These are phyloP conservation scores for Earliella scabrosa DNA, from an alignment of 1,284 basidiomycete genomes.

Conservation along the genomic window DNA sequence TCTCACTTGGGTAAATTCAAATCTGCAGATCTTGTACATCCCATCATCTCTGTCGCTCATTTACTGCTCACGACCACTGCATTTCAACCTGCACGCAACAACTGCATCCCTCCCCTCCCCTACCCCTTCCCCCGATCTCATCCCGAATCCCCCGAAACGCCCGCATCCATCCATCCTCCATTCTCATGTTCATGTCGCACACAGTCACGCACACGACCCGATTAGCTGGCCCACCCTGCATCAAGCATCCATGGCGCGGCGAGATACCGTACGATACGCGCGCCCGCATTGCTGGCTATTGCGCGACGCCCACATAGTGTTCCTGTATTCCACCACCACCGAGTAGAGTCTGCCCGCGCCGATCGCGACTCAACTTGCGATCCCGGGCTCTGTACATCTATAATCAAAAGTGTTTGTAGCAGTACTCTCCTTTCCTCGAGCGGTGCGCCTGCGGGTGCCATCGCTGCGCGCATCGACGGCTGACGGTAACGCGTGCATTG, in stretches of 20 bases:
- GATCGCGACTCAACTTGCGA: slow-evolving; percentile 37
- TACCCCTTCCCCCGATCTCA: slow-evolving; percentile 15
- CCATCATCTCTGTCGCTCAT: slow-evolving; percentile 13
- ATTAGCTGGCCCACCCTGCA: slow-evolving; percentile 12
- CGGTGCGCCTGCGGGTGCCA: too few relatives aligned
- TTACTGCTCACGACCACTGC: slow-evolving; percentile 23
- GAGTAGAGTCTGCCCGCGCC: slow-evolving; percentile 19
- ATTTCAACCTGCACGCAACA: slow-evolving; percentile 36
- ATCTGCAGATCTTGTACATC: slow-evolving; percentile 14
- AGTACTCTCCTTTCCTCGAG: slow-evolving; percentile 9
- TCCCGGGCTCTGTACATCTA: slow-evolving; percentile 28
- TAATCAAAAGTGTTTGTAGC: slow-evolving; percentile 30
- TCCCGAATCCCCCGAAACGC: too few relatives aligned
- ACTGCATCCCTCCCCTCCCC: not conserved
- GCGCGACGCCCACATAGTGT: slow-evolving; percentile 7
- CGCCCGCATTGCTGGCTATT: slow-evolving; percentile 14
- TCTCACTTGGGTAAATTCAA: slow-evolving; percentile 8
- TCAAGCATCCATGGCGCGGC: slow-evolving; percentile 3
- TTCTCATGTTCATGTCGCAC: slow-evolving; percentile 4
- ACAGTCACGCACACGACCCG: slow-evolving; percentile 6
- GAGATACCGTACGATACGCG: slow-evolving; percentile 12
- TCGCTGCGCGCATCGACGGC: too few relatives aligned
- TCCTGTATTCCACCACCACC: slow-evolving; percentile 5
- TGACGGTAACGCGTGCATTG: too few relatives aligned
- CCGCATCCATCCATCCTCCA: slow-evolving; percentile 16